Percentiles rank a stretch among this genome's conserved stretches.
phyloP scores from a whole-genome alignment of 768 basidiomycete genomes.

The Tylopilus rubrobrunneus region DNA sequence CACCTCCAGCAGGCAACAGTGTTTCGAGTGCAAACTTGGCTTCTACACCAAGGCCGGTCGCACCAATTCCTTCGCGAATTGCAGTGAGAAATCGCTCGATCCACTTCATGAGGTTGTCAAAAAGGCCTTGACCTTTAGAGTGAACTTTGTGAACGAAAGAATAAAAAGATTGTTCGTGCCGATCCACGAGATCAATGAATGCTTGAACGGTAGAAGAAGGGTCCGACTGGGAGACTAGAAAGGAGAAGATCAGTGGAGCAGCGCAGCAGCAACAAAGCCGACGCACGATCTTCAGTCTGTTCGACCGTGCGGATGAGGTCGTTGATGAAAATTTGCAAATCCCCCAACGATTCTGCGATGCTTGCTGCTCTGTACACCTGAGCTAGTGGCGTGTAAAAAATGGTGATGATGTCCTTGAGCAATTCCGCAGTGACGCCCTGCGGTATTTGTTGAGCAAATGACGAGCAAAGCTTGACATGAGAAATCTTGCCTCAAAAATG shows the following conservation, averaged over 20 bases:
- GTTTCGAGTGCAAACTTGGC: constrained; percentile 74
- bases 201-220: constrained; percentile 84
- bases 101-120: constrained; percentile 94
- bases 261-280: neutral
- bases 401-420: constrained; percentile 97
- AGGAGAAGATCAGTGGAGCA: constrained; percentile 1
- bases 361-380: constrained; percentile 97
- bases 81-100: constrained; percentile 91
- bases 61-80: constrained; percentile 83
- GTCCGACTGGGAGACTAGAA: constrained; percentile 74
- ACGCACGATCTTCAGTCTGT: constrained; percentile 81
- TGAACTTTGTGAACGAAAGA: constrained; percentile 98
- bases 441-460: neutral
- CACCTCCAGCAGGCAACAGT: constrained; percentile 77
- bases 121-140: constrained; percentile 90
- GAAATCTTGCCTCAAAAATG: constrained; percentile 80
- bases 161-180: constrained; percentile 96
- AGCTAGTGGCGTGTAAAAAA: constrained; percentile 95
- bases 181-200: constrained; percentile 88
- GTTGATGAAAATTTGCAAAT: constrained; percentile 90
- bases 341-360: constrained; percentile 89
- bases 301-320: constrained; percentile 96
- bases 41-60: constrained; percentile 12
- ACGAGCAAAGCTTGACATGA: neutral
- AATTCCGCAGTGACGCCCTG: constrained; percentile 94